A percentile compares a stretch with the other conserved stretches of the same genome.
phyloP scores from a whole-genome alignment of 2,329 filamentous ascomycete species.

The Alternaria postmessia region DNA sequence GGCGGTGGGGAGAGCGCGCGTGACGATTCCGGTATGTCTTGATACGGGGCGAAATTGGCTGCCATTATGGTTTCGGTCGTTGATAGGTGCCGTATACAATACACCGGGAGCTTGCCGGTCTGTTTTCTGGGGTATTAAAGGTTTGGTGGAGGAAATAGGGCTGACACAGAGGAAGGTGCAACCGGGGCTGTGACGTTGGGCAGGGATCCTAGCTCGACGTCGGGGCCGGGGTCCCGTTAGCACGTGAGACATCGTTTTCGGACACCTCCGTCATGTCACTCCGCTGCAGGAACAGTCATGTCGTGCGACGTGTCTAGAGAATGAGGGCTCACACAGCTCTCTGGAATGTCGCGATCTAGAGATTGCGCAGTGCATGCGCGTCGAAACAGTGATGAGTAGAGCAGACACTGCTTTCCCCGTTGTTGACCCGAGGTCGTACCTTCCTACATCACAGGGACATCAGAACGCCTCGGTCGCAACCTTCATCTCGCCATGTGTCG shows the following conservation, averaged over 20 bases:
- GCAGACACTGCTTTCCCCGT: neutral
- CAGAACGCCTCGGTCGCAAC: conserved; percentile 9
- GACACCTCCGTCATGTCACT: conserved; percentile 11
- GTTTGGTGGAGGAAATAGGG: conserved; percentile 16
- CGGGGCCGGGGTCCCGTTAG: neutral
- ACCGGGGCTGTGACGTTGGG: conserved; percentile 22
- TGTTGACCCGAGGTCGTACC: neutral
- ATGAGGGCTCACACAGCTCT: neutral
- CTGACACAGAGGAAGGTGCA: conserved; percentile 21
- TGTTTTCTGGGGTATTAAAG: neutral
- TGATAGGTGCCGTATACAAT: neutral
- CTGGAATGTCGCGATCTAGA: neutral
- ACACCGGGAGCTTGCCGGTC: neutral
- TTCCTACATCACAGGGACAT: conserved; percentile 17
- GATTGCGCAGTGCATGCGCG: neutral
- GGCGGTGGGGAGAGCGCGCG: conserved; percentile 79
- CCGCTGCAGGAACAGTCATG: conserved; percentile 19
- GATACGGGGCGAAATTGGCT: conserved; percentile 88
- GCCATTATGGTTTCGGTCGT: conserved; percentile 26
- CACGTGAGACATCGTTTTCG: conserved; percentile 23
- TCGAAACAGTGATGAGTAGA: neutral
- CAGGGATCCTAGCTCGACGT: conserved; percentile 27
- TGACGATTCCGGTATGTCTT: conserved; percentile 86
- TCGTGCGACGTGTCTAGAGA: conserved; percentile 7
- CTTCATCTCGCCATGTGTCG: conserved; percentile 27